Percentiles rank a stretch among this genome's conserved stretches.
phyloP scores from a whole-genome alignment of 208 protist genomes.

The Tritrichomonas foetus region DNA sequence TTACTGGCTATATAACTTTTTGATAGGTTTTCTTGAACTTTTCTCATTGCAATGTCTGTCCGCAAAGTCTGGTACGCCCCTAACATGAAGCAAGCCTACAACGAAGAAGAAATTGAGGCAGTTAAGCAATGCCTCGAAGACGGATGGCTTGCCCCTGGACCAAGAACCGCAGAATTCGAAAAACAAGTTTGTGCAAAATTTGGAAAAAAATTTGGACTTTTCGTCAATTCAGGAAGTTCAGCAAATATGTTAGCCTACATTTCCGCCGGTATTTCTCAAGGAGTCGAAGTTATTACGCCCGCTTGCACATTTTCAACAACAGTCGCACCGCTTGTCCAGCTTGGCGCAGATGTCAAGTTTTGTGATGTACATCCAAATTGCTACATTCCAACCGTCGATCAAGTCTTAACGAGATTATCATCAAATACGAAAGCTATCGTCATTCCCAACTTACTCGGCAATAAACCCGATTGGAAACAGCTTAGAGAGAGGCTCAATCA shows the following conservation, averaged over 20 bases:
- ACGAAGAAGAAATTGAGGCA: constrained; percentile 50
- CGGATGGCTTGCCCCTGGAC: constrained; percentile 47
- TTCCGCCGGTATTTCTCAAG: constrained; percentile 12
- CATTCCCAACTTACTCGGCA: constrained; percentile 50
- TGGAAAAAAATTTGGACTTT: constrained; percentile 52
- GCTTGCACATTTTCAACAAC: constrained; percentile 51
- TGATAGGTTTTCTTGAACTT: no score
- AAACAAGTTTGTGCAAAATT: constrained; percentile 16
- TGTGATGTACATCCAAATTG: constrained; percentile 41
- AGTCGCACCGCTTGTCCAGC: constrained; percentile 46
- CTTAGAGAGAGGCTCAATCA: constrained; percentile 39
- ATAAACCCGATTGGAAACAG: constrained; percentile 52
- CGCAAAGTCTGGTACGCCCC: constrained; percentile 48
- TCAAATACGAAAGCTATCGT: constrained; percentile 49
- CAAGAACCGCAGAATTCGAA: constrained; percentile 49
- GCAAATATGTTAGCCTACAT: constrained; percentile 49
- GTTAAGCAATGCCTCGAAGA: constrained; percentile 44
- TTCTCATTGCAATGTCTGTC: not conserved
- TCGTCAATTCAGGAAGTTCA: constrained; percentile 50
- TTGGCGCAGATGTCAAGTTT: constrained; percentile 45
- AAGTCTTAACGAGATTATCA: constrained; percentile 41
- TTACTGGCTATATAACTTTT: no score
- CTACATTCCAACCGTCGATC: constrained; percentile 44
- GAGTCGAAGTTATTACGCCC: constrained; percentile 52
- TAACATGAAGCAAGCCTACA: constrained; percentile 49